Evolutionary conservation across 768 basidiomycete species (phyloP), one percentile per base, ranked within the genome.

Genomic region (Tricholoma sp.): DNA sequence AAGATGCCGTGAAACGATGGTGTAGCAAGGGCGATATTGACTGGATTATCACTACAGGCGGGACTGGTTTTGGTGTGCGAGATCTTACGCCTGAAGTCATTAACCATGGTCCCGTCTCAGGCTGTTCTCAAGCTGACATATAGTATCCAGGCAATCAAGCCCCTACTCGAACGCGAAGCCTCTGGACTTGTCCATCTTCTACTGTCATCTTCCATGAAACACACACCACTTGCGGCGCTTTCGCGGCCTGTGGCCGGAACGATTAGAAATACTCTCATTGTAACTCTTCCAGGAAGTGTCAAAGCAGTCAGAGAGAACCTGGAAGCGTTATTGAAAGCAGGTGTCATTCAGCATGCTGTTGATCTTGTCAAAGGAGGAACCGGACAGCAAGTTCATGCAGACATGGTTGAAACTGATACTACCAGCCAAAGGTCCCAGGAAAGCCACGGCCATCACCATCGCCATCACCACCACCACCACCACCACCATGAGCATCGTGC

Each of bases 281-380:
- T 89, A 17, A 92, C 90, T 0, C 82, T 95, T 9, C 94, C 93
- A 0, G 93, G 93, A 2, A 91, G 89, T 62, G 80, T 86, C 37
- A 93, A 90, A 64, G 93, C 90, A 2, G 92, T 93, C 39, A 84
- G 77, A 59, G 93, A 96, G 64, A 90, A 85, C 63, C 65, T 92
- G 56, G 79, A 80, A 1, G 78, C 79, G 0, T 73, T 94, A 29
- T 72, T 94, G 6, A 67, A 71, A 12, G 75, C 68, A 5, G 83
- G 81, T 6, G 74, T 94, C 1, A 68, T 88, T 1, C 70, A 77
- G 3, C 91, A 92, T 70, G 90, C 89, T 1, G 69, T 92, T 54
- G 86, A 90, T 33, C 78, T 91, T 5, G 76, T 88, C 56, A 76
- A 75, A 56, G 91, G 91, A 7, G 88, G 88, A 0, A 76, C 76